A percentile compares a stretch with the other conserved stretches of the same genome.
Evolutionary conservation across 2,329 filamentous ascomycete genomes (phyloP).

Genomic region (Venturia pyrina): DNA sequence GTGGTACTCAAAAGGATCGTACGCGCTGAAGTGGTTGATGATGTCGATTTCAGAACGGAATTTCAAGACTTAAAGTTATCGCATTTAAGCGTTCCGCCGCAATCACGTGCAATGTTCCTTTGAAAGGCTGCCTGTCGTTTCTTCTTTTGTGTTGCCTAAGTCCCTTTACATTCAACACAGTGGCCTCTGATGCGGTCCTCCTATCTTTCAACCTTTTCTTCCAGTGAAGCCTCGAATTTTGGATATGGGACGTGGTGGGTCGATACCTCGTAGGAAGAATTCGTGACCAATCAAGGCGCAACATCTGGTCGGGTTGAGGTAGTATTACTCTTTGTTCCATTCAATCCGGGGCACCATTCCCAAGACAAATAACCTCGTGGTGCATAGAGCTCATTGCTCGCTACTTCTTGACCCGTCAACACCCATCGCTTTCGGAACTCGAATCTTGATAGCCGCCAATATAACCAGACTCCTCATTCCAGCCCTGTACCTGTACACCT

Average conservation of each 20-base stretch:
- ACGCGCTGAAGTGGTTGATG: not conserved
- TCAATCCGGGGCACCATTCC: not conserved
- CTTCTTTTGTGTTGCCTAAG: not conserved
- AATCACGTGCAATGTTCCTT: not conserved
- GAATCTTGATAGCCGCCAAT: slow-evolving; percentile 1
- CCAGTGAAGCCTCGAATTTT: not conserved
- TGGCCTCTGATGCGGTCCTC: not conserved
- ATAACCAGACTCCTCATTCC: slow-evolving; percentile 1
- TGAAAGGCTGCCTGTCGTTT: not conserved
- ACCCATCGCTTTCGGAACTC: not conserved
- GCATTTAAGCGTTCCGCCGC: not conserved
- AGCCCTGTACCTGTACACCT: not conserved
- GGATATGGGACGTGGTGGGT: not conserved
- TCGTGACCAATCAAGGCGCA: not conserved
- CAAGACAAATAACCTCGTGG: not conserved
- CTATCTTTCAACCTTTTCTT: not conserved
- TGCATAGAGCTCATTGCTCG: not conserved
- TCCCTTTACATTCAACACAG: not conserved
- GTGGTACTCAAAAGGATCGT: not conserved
- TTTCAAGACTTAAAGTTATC: not conserved
- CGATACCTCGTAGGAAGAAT: not conserved
- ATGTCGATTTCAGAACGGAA: not conserved
- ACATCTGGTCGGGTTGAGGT: not conserved
- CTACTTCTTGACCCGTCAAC: not conserved
- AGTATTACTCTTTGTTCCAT: slow-evolving; percentile 1